phyloP scores from a whole-genome alignment of 2,329 filamentous ascomycete genomes.

The Neopestalotiopsis rosae region DNA sequence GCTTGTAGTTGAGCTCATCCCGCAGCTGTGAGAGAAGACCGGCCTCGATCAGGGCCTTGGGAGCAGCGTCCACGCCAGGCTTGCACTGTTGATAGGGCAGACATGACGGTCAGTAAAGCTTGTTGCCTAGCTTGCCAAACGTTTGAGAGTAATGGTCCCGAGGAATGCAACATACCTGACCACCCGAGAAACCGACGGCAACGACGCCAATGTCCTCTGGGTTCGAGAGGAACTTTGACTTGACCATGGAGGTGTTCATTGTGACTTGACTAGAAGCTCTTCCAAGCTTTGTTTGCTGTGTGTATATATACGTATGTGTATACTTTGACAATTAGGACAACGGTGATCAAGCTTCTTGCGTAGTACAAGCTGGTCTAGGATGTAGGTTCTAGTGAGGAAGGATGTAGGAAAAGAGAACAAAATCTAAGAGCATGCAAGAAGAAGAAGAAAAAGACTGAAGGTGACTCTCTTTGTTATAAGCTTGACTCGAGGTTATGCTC shows the following conservation, averaged over 20 bases:
- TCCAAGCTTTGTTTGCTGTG: not conserved
- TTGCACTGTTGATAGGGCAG: conserved; percentile 67
- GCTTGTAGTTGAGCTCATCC: conserved; percentile 85
- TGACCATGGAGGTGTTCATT: conserved; percentile 60
- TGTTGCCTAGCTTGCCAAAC: conserved; percentile 16
- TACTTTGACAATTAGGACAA: not conserved
- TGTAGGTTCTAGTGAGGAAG: not conserved
- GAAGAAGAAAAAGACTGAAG: not conserved
- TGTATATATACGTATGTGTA: not conserved
- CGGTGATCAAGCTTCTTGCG: not conserved
- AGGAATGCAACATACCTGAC: conserved; percentile 70
- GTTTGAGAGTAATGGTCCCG: not conserved
- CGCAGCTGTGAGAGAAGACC: conserved; percentile 85
- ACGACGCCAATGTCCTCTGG: conserved; percentile 86
- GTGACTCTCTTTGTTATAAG: conserved; percentile 3
- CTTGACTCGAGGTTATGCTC: conserved; percentile 5
- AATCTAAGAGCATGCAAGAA: not conserved
- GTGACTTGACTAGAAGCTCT: conserved; percentile 22
- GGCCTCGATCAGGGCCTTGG: conserved; percentile 84
- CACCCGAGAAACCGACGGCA: conserved; percentile 94
- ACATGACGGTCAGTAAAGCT: conserved; percentile 21
- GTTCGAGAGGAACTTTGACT: conserved; percentile 78
- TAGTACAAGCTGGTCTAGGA: not conserved
- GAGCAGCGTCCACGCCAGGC: conserved; percentile 88
- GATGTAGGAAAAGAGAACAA: not conserved